Percentiles rank a stretch among this genome's conserved stretches.
Conservation (phyloP, 352 stramenopile species). For the Globisporangium perplexum region DNA sequence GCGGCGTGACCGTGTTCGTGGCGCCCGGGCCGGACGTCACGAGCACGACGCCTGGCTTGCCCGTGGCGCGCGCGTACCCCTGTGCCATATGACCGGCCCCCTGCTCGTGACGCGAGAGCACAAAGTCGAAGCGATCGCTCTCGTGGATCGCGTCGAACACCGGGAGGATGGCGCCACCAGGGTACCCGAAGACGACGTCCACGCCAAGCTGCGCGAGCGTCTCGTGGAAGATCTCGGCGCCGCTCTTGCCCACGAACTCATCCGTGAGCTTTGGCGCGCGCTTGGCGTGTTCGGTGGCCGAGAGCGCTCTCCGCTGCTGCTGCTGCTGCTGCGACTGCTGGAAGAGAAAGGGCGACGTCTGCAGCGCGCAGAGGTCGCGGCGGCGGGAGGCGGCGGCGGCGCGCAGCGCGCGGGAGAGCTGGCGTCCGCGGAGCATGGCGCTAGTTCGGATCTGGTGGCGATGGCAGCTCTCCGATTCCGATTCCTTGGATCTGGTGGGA, state of each 20-base stretch:
- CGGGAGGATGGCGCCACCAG: constrained; percentile 90
- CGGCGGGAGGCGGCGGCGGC: constrained; percentile 14
- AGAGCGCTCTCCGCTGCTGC: constrained; percentile 26
- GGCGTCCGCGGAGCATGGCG: constrained; percentile 37
- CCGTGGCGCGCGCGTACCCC: constrained; percentile 76
- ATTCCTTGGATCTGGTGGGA: background rate
- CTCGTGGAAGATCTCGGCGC: constrained; percentile 93
- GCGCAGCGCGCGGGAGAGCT: constrained; percentile 37
- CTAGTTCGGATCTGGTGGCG: constrained; percentile 24
- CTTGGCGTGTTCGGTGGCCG: constrained; percentile 26
- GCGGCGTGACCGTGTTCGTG: constrained; percentile 92
- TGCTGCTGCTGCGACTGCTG: background rate
- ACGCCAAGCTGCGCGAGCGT: constrained; percentile 90
- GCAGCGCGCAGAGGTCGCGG: constrained; percentile 1
- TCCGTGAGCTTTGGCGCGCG: constrained; percentile 53
- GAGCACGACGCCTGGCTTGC: constrained; percentile 89
- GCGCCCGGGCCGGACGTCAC: constrained; percentile 92
- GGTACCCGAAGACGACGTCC: constrained; percentile 92
- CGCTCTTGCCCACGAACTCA: constrained; percentile 89
- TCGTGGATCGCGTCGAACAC: constrained; percentile 94
- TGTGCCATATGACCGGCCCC: constrained; percentile 84
- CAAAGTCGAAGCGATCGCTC: constrained; percentile 76
- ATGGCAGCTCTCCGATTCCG: background rate
- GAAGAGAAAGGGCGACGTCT: background rate
- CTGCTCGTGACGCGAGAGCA: constrained; percentile 79